Conservation (phyloP, 2,329 filamentous ascomycete genomes). For the Penicillium hesseltinei region DNA sequence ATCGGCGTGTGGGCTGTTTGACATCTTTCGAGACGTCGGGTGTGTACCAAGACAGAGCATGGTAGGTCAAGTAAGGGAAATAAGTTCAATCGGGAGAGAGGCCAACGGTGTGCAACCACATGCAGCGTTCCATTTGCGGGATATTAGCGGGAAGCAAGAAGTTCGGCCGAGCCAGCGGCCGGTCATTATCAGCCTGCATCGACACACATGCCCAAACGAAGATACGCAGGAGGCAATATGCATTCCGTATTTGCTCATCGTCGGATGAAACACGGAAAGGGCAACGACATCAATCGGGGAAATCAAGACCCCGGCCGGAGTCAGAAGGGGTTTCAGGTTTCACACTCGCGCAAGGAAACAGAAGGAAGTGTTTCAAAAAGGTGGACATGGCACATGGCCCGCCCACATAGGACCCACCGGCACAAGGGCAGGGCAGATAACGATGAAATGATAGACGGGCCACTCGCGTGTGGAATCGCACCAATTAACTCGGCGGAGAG, state of each 20-base stretch:
- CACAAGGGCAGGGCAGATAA: background rate
- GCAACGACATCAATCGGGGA: background rate
- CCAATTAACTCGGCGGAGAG: constrained; percentile 33
- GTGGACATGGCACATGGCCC: background rate
- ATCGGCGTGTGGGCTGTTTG: background rate
- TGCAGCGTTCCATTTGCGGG: background rate
- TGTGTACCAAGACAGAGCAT: background rate
- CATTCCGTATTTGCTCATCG: background rate
- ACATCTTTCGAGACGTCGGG: background rate
- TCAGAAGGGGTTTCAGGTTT: background rate
- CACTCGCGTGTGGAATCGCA: constrained; percentile 14
- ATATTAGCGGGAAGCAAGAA: background rate
- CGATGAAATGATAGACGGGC: constrained; percentile 7
- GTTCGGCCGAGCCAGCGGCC: constrained; percentile 18
- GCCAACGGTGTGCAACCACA: background rate
- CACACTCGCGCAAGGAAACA: background rate
- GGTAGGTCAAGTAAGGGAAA: background rate
- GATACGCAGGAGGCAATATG: background rate
- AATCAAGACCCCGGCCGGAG: background rate
- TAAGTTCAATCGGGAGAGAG: background rate
- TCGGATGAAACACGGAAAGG: background rate
- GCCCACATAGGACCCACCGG: constrained; percentile 1
- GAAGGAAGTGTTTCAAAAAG: background rate
- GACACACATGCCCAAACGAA: constrained; percentile 1
- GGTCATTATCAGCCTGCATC: constrained; percentile 6